Base-by-base conservation (phyloP, 192 early-diverging fungal genomes). In the Dissophora ornata region DNA sequence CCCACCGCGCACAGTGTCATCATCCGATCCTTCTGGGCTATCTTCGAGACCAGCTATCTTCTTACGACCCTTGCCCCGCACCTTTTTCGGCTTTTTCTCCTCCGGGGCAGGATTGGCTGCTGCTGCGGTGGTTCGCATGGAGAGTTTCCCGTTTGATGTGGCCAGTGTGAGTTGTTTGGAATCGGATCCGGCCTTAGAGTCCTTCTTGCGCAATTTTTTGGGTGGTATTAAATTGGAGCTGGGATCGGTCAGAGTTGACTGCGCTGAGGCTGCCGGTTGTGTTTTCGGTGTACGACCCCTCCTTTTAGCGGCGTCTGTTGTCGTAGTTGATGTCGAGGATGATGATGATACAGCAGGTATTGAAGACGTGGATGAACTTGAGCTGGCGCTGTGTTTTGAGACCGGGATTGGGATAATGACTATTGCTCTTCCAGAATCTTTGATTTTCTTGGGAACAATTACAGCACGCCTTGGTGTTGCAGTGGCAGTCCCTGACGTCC, bases 371-470 rank as follows among this genome's bases (percentile, higher is more conserved):
- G 36, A 1, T 16, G 63, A 38, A 21, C 21, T 30, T 8, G 42
- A 9, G 26, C 10, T 41, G 11, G 48, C 53, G n/a, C 34, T 26
- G 21, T 28, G 30, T 32, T 60, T 46, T 21, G 54, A 21, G n/a
- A 41, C 25, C 4, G 65, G 73, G n/a, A 77, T 77, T 19, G 73
- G 73, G 30, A 77, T 77, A 18, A 77, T 77, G 34, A 77, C 73
- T 16, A 77, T 57, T 6, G 60, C 52, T 28, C 52, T 44, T 33
- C 34, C 47, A 15, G 49, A 3, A 16, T 63, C 59, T 54, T 49
- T 63, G 38, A 24, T 51, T 19, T 30, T 26, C 18, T 59, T 29
- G 9, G 62, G 49, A 42, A 70, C 30, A 42, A 70, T 55, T 10
- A 70, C 52, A 12, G 28, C 48, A 26, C 52, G 24, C 19, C 52